Evolutionary conservation across 768 basidiomycete species (phyloP).

Genomic region (Lentinula sp.): DNA sequence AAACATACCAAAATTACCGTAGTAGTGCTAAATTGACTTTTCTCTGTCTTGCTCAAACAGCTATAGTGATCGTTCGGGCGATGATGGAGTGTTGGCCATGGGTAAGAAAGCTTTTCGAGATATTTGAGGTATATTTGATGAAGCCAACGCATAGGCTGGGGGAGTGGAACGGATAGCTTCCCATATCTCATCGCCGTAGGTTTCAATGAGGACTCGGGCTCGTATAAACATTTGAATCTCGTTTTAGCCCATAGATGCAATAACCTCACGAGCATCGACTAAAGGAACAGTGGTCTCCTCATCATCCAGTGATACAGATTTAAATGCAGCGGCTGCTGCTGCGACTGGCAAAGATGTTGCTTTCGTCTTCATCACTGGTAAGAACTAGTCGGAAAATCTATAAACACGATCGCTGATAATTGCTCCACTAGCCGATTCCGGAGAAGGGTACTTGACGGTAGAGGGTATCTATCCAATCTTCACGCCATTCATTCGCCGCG

Average conservation of each 20-base stretch:
- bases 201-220: no score
- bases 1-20: background rate
- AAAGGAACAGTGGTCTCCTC: constrained; percentile 38
- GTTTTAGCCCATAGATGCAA: constrained; percentile 36
- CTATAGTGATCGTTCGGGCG: constrained; percentile 46
- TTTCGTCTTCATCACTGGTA: constrained; percentile 47
- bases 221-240: background rate
- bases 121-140: background rate
- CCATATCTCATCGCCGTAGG: constrained; percentile 35
- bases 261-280: constrained; percentile 30
- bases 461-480: constrained; percentile 21
- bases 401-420: background rate
- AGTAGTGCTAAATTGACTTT: background rate
- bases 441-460: constrained; percentile 39
- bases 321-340: constrained; percentile 33
- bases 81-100: constrained; percentile 56
- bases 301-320: constrained; percentile 44
- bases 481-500: constrained; percentile 9
- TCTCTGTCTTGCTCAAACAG: constrained; percentile 13
- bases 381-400: background rate
- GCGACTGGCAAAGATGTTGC: constrained; percentile 43
- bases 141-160: constrained; percentile 30
- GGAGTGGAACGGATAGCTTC: constrained; percentile 43
- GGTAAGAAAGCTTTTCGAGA: constrained; percentile 32
- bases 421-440: constrained; percentile 26